These are phyloP conservation scores for Cryptococcus jaspeensis DNA, from an alignment of 1,284 basidiomycete species.

Conservation along the genomic window DNA sequence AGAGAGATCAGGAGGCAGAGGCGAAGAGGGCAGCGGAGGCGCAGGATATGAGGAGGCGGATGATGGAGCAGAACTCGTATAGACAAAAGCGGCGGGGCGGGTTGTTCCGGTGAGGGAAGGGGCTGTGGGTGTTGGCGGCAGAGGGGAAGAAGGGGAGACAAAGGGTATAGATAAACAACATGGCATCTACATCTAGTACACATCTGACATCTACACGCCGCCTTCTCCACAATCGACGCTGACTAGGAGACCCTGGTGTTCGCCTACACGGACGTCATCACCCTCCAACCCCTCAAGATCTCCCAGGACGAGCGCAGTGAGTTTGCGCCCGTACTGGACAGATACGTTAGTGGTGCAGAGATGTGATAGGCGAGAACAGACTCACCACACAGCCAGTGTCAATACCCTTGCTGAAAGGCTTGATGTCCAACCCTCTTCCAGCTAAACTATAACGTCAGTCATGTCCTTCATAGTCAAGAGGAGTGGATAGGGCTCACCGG, in stretches of 20 bases:
- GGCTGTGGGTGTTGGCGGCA: background rate
- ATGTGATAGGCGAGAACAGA: background rate
- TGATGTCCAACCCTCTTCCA: slow-evolving; percentile 68
- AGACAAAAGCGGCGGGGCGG: background rate
- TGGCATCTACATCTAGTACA: background rate
- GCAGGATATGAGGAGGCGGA: slow-evolving; percentile 1
- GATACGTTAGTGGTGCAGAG: background rate
- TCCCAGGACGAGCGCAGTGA: slow-evolving; percentile 46
- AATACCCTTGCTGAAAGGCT: slow-evolving; percentile 73
- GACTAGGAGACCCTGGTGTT: slow-evolving; percentile 34
- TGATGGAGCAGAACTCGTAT: slow-evolving; percentile 1
- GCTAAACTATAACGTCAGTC: slow-evolving; percentile 51
- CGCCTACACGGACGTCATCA: slow-evolving; percentile 31
- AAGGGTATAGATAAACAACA: background rate
- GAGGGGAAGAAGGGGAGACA: slow-evolving; percentile 1
- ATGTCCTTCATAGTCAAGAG: background rate
- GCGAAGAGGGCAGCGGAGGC: slow-evolving; percentile 51
- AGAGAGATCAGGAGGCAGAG: slow-evolving; percentile 67
- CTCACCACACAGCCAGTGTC: slow-evolving; percentile 73
- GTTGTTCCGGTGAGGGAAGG: background rate
- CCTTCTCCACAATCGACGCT: slow-evolving; percentile 35
- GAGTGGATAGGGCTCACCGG: slow-evolving; percentile 41
- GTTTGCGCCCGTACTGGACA: slow-evolving; percentile 38
- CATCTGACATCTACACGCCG: slow-evolving; percentile 9
- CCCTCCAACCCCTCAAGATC: slow-evolving; percentile 28